Base-by-base conservation (phyloP, 2,329 filamentous ascomycete species). In the Cadophora sp. region DNA sequence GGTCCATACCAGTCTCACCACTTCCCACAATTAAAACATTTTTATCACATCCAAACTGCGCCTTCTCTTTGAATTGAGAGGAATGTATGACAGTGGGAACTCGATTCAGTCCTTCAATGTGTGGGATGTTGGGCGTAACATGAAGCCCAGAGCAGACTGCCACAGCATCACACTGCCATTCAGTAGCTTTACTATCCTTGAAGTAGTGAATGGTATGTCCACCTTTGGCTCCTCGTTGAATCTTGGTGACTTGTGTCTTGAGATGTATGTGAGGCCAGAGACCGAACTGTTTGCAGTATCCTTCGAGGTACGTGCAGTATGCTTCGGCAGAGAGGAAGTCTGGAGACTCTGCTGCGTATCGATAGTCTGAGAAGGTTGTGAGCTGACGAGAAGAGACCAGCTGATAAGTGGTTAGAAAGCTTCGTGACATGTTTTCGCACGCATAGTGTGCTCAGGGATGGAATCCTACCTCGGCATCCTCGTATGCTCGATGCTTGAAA, bases 311-410 rank as follows among this genome's bases (percentile, higher is more conserved):
- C 14, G 76, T 62, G 19, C 82, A 77, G 68, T 84, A 85, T 1
- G 74, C 72, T 8, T 76, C 69, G 0, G 80, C 78, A 1, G 79
- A 79, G 8, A 84, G 70, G 66, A 85, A 85, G 68, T 85, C 83
- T 8, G 82, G 80, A 0, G 79, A 79, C 11, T 82, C 78, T 1
- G 76, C 61, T 1, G 81, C 76, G 1, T 82, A 78, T 0, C 83
- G 80, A 67, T 83, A 83, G 70, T 85, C 83, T 0, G 83, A 85
- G 69, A 85, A 86, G 22, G 81, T 76, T 0, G 83, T 85, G 9
- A 86, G 77, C 53, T 84, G 83, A 69, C 84, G 84, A 3, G 83
- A 84, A 1, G 81, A 83, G 1, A 85, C 83, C 1, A 84, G 78
- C 80, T 72, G 26, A 24, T n/a, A n/a, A n/a, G n/a, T n/a, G n/a